Conservation (phyloP, 1,284 basidiomycete genomes). For the Agaricales sp. region DNA sequence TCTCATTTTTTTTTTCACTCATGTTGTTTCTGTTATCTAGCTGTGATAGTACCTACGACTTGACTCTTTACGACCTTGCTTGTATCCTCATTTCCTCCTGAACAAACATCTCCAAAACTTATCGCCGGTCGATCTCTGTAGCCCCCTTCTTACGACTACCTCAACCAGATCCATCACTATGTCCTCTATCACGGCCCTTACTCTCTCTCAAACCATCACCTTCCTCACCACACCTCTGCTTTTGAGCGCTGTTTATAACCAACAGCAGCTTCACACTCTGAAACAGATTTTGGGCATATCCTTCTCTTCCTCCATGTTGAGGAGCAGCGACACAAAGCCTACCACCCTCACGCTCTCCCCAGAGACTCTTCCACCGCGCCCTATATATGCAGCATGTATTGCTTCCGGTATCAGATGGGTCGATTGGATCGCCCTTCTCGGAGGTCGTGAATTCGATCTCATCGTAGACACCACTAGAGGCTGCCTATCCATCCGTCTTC, state of each 20-base stretch:
- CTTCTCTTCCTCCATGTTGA: background rate
- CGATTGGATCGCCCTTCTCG: constrained; percentile 61
- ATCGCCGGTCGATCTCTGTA: background rate
- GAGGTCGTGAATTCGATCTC: constrained; percentile 62
- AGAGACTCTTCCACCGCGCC: constrained; percentile 8
- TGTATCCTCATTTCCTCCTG: background rate
- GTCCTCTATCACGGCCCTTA: background rate
- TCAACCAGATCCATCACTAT: background rate
- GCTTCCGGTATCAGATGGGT: constrained; percentile 63
- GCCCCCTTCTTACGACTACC: background rate
- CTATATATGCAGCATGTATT: constrained; percentile 59
- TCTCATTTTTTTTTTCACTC: too few species aligned
- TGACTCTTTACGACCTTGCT: background rate
- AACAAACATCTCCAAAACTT: background rate
- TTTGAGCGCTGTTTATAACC: background rate
- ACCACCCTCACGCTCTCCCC: background rate
- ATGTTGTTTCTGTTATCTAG: too few species aligned
- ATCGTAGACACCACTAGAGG: constrained; percentile 62
- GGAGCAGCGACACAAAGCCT: background rate
- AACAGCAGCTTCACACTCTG: background rate
- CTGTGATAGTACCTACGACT: too few species aligned
- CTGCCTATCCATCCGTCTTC: constrained; percentile 49
- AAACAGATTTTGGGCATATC: background rate
- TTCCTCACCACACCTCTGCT: background rate
- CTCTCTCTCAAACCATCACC: background rate